phyloP scores from a whole-genome alignment of 495 filamentous ascomycete genomes.

The Aspergillus carlsbadensis region DNA sequence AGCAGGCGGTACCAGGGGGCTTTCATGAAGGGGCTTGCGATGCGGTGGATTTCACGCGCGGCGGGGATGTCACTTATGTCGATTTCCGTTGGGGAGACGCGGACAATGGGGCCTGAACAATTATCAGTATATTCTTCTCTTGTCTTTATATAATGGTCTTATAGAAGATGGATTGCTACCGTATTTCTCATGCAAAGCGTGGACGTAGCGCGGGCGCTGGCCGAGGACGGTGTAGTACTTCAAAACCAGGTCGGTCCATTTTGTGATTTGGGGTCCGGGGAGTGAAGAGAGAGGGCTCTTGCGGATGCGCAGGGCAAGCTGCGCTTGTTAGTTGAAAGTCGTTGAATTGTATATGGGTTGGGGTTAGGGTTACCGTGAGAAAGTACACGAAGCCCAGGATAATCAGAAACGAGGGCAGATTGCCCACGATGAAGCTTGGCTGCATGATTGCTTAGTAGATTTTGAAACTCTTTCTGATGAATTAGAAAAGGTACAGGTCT shows the following conservation, averaged over 20 bases:
- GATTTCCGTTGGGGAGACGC: conserved; percentile 37
- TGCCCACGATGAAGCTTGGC: conserved; percentile 5
- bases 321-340: neutral
- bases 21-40: conserved; percentile 28
- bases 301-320: neutral
- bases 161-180: conserved; percentile 6
- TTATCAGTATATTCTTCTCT: neutral
- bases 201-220: conserved; percentile 9
- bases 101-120: conserved; percentile 39
- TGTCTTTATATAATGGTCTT: neutral
- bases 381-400: conserved; percentile 5
- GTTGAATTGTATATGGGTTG: neutral
- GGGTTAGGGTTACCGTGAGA: neutral
- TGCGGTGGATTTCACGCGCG: conserved; percentile 35
- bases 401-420: conserved; percentile 3
- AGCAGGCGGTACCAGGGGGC: conserved; percentile 20
- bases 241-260: conserved; percentile 11
- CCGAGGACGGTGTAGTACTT: conserved; percentile 3
- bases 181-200: conserved; percentile 20
- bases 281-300: conserved; percentile 6
- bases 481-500: neutral
- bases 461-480: neutral
- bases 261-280: conserved; percentile 9
- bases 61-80: conserved; percentile 31
- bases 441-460: neutral